Evolutionary conservation across 371 early-diverging fungal species (phyloP), one percentile per base, ranked within the genome.

Genomic region (Umbelopsis sp.): DNA sequence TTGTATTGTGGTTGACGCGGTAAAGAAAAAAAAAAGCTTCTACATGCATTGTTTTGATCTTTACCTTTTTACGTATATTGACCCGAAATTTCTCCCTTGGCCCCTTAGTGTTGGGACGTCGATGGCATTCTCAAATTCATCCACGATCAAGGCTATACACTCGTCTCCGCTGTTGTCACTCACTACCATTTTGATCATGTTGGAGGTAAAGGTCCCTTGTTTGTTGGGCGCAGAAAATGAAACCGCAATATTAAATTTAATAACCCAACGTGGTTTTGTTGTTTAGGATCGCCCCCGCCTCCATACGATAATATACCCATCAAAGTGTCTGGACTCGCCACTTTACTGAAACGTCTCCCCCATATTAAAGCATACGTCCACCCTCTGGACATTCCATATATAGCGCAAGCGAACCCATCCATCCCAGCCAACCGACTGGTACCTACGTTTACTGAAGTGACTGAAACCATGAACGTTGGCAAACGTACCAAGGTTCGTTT

Each of bases 171-270:
- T 2, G 78, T 90, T 18, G 84, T 93, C 6, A 94, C 94, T 4
- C 96, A 96, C 71, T 85, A 87, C 51, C 96, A 96, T 74, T 88
- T 94, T 70, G 96, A 96, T 76, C 96, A 96, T 66, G 86, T 87
- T 0, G 91, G 91, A 29, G 86, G 83, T 32, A 67, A 29, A 69
- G 18, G 41, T 41, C 41, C 41, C 41, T 41, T 41, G 41, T 12
- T 12, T 38, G 4, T 38, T 22, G n/a, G 16, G 22, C 16, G 51
- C 38, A 63, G 16, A 29, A 6, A n/a, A 48, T 20, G 22, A 12
- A 18, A 37, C n/a, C 7, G n/a, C 11, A 25, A 3, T n/a, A 14
- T 18, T 45, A 12, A 64, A 22, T 5, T 22, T 24, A 64, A 24
- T 5, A 1, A 14, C 22, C 29, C 18, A 10, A 10, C 10, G 9